Conservation (phyloP, 805 yeast species). For the Hanseniaspora lachancei region DNA sequence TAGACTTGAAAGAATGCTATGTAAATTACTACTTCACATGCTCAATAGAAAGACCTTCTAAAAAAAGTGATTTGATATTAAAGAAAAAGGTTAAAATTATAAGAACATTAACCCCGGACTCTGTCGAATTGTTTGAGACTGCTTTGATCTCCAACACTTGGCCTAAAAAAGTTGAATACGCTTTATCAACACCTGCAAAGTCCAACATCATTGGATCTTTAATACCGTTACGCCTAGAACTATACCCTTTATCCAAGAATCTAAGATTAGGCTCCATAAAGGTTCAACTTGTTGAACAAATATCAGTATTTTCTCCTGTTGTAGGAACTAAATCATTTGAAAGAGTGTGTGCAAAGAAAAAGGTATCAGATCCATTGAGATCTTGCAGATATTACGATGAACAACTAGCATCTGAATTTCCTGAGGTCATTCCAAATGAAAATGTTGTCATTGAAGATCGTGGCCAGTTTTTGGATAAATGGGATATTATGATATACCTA, state of each 20-base stretch:
- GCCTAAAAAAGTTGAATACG: constrained; percentile 88
- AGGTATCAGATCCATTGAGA: constrained; percentile 29
- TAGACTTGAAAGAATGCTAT: constrained; percentile 77
- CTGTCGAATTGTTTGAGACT: constrained; percentile 78
- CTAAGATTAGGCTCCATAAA: constrained; percentile 61
- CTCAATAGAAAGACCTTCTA: constrained; percentile 68
- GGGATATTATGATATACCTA: constrained; percentile 58
- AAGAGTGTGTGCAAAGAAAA: constrained; percentile 43
- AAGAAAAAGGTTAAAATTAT: constrained; percentile 67
- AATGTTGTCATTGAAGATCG: constrained; percentile 21
- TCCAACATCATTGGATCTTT: constrained; percentile 84
- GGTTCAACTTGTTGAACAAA: constrained; percentile 55
- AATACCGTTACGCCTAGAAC: constrained; percentile 50
- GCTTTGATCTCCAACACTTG: constrained; percentile 89
- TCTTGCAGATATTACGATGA: constrained; percentile 27
- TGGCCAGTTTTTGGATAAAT: constrained; percentile 37
- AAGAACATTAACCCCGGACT: constrained; percentile 76
- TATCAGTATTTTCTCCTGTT: constrained; percentile 43
- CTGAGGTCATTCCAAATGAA: constrained; percentile 20
- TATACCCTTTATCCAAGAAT: constrained; percentile 76
- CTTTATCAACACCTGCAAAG: constrained; percentile 71
- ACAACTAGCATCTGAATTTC: constrained; percentile 24
- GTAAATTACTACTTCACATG: constrained; percentile 59
- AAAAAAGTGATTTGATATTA: constrained; percentile 48
- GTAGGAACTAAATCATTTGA: constrained; percentile 53